Evolutionary conservation across 305 asterid species (phyloP).

Genomic region (Fraxinus xanthoxyloides): DNA sequence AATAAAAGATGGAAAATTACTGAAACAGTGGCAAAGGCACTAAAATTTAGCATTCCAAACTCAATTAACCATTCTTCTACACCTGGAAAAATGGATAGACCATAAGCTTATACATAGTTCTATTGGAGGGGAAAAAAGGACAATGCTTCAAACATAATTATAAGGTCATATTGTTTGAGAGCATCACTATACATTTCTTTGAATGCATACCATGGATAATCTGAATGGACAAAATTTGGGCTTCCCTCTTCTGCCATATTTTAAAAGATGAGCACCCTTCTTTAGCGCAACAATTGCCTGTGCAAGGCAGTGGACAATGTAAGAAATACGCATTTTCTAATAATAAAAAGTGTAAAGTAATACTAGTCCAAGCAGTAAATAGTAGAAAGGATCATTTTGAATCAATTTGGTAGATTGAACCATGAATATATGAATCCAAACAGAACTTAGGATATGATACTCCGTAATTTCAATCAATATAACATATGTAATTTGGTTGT

Average conservation of each 20-base stretch:
- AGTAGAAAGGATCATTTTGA: neutral
- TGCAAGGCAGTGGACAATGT: neutral
- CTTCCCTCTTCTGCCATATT: constrained; percentile 43
- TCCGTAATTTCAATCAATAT: neutral
- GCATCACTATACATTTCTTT: neutral
- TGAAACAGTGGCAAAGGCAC: neutral
- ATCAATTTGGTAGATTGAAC: neutral
- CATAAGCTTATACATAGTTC: neutral
- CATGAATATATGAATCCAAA: neutral
- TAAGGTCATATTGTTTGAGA: neutral
- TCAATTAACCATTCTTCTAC: neutral
- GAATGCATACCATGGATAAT: constrained; percentile 37
- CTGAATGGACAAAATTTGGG: constrained; percentile 44
- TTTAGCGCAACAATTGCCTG: constrained; percentile 48
- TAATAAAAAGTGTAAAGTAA: neutral
- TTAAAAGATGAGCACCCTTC: constrained; percentile 46
- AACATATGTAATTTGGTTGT: neutral
- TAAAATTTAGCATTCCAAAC: neutral
- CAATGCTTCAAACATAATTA: neutral
- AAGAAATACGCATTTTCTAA: neutral
- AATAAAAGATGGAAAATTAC: neutral
- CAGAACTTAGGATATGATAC: neutral
- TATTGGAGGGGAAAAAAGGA: neutral
- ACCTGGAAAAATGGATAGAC: neutral
- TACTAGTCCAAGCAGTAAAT: neutral